A percentile compares a stretch with the other conserved stretches of the same genome.
These are phyloP conservation scores for Debaryomyces castellii DNA, from an alignment of 805 yeast species.

Conservation along the genomic window DNA sequence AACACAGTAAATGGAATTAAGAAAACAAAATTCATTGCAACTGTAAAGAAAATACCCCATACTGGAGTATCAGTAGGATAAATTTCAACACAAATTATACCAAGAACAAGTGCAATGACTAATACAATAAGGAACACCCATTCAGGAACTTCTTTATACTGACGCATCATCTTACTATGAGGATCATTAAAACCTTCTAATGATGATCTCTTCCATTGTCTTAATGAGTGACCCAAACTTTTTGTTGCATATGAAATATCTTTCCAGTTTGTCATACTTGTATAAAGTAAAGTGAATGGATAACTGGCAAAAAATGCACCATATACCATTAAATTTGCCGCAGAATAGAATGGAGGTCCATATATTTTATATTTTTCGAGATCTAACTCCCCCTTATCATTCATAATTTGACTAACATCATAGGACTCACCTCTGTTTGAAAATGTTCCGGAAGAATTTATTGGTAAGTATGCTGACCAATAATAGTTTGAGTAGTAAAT, in stretches of 20 bases:
- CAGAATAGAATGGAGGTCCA: conserved; percentile 32
- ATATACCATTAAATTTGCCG: conserved; percentile 25
- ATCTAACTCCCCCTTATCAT: conserved; percentile 29
- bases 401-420: conserved; percentile 42
- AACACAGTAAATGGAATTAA: conserved; percentile 31
- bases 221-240: conserved; percentile 13
- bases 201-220: conserved; percentile 14
- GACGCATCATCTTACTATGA: conserved; percentile 30
- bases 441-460: conserved; percentile 44
- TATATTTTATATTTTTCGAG: conserved; percentile 17
- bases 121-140: conserved; percentile 26
- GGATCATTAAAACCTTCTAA: conserved; percentile 34
- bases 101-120: conserved; percentile 27
- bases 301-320: conserved; percentile 28
- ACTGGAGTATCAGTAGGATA: conserved; percentile 36
- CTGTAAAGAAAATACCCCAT: conserved; percentile 35
- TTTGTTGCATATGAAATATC: conserved; percentile 21
- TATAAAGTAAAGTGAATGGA: conserved; percentile 46
- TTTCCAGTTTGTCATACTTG: background rate
- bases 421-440: conserved; percentile 49
- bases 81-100: conserved; percentile 29
- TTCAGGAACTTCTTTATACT: conserved; percentile 35
- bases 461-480: conserved; percentile 28
- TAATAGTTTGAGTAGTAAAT: conserved; percentile 19
- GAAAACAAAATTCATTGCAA: conserved; percentile 31